A percentile compares a stretch with the other conserved stretches of the same genome.
These are phyloP conservation scores for Aspergillus ellipticus DNA, from an alignment of 495 filamentous ascomycete genomes.

Conservation along the genomic window DNA sequence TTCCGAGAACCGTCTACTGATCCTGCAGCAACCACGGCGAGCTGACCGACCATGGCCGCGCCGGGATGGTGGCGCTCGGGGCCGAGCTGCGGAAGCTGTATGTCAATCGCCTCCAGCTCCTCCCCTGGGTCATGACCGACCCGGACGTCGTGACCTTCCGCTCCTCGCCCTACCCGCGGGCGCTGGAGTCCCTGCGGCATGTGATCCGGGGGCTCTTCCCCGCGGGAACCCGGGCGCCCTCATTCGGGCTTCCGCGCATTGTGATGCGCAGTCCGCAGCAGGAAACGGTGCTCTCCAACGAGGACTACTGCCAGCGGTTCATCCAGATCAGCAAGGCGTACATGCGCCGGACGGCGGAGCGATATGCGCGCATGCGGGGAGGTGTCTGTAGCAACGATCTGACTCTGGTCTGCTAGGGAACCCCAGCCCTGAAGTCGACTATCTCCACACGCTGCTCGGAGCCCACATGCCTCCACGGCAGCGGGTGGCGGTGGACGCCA, in stretches of 20 bases:
- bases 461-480: neutral
- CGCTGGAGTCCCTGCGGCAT: neutral
- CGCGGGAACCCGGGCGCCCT: neutral
- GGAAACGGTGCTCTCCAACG: neutral
- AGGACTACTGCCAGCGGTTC: neutral
- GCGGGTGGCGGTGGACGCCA: neutral
- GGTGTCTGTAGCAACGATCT: too few species aligned
- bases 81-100: neutral
- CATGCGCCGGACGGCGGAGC: neutral
- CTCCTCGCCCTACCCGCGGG: neutral
- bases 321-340: constrained; percentile 1
- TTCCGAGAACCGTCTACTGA: neutral
- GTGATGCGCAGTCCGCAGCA: constrained; percentile 2
- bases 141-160: neutral
- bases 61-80: neutral
- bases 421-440: neutral
- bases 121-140: neutral
- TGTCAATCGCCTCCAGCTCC: neutral
- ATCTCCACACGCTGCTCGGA: neutral
- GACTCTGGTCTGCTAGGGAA: neutral
- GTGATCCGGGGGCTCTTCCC: neutral
- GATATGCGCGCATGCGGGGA: too few species aligned
- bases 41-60: neutral
- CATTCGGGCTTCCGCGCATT: neutral
- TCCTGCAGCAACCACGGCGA: neutral